phyloP scores from a whole-genome alignment of 257 asterid species.

The Nicotiana knightiana region DNA sequence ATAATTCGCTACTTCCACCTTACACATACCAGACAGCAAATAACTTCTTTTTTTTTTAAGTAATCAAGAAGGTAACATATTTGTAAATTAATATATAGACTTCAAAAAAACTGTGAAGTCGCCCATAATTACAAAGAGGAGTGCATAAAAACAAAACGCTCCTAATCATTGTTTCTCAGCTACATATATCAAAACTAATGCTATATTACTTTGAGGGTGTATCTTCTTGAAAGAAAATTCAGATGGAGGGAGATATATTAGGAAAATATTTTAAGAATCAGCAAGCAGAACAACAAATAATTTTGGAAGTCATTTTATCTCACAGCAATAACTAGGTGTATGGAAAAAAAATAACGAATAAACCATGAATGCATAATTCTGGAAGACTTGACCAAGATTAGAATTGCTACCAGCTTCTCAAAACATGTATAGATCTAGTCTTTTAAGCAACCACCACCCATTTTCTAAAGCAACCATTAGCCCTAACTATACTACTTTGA shows the following conservation, averaged over 20 bases:
- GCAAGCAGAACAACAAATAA: not conserved
- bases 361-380: not conserved
- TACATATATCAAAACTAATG: not conserved
- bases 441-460: not conserved
- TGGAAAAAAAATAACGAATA: not conserved
- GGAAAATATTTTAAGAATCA: not conserved
- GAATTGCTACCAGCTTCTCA: not conserved
- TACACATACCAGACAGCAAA: not conserved
- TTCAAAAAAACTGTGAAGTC: too few species aligned
- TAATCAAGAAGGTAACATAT: too few species aligned
- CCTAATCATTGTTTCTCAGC: not conserved
- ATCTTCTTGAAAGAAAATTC: not conserved
- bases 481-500: not conserved
- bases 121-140: too few species aligned
- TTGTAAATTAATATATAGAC: too few species aligned
- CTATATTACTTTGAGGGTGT: not conserved
- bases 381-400: not conserved
- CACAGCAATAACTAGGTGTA: not conserved
- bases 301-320: not conserved
- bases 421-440: not conserved
- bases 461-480: not conserved
- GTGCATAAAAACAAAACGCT: too few species aligned
- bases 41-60: not conserved
- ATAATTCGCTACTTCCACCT: not conserved
- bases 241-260: not conserved